phyloP scores from a whole-genome alignment of 805 yeast genomes.

The Kodamaea leandrae region DNA sequence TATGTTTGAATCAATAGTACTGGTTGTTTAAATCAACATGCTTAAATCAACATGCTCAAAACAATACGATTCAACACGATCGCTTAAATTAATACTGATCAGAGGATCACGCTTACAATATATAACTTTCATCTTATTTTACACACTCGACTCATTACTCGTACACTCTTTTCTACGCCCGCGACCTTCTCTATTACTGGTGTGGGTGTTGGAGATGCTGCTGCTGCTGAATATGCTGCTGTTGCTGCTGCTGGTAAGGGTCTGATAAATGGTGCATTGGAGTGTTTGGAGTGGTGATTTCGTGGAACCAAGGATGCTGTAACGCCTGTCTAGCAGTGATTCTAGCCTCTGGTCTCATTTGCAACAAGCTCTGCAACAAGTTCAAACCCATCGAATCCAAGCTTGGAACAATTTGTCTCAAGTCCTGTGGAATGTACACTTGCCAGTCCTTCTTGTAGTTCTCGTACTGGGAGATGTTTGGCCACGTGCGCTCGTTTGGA shows the following conservation, averaged over 20 bases:
- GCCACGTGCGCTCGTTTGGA: slow-evolving; percentile 95
- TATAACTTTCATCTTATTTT: background rate
- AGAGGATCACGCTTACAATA: too few relatives aligned
- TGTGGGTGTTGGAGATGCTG: slow-evolving; percentile 8
- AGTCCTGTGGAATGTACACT: slow-evolving; percentile 84
- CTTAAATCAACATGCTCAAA: too few relatives aligned
- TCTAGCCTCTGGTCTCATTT: slow-evolving; percentile 61
- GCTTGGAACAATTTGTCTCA: slow-evolving; percentile 64
- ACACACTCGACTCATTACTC: background rate
- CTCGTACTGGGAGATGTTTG: slow-evolving; percentile 88
- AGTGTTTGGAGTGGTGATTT: slow-evolving; percentile 49
- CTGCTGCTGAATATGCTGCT: slow-evolving; percentile 7
- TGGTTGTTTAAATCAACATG: too few relatives aligned
- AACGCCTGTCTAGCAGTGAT: slow-evolving; percentile 60
- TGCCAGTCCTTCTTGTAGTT: slow-evolving; percentile 84
- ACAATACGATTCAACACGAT: too few relatives aligned
- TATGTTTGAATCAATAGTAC: too few relatives aligned
- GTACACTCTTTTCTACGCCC: too few relatives aligned
- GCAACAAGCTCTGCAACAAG: slow-evolving; percentile 55
- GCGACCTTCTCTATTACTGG: slow-evolving; percentile 6
- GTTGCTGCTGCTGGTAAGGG: slow-evolving; percentile 28
- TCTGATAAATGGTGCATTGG: slow-evolving; percentile 31
- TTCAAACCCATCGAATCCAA: slow-evolving; percentile 70
- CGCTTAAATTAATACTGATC: too few relatives aligned
- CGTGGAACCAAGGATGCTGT: slow-evolving; percentile 80